These are phyloP conservation scores for Calonectria crousiana DNA, from an alignment of 2,329 filamentous ascomycete genomes.

Conservation along the genomic window DNA sequence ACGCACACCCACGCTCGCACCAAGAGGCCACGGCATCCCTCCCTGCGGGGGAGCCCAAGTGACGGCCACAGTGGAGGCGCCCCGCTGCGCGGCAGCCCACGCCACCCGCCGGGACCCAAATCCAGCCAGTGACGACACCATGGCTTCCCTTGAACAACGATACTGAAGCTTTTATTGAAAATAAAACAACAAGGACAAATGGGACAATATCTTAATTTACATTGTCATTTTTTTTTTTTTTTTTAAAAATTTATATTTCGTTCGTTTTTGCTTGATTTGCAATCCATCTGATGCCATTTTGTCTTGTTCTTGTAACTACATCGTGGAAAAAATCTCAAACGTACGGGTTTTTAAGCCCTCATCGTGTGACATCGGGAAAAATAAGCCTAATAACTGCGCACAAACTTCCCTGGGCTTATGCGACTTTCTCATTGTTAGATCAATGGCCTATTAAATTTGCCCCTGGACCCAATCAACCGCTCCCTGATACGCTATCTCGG, in stretches of 20 bases:
- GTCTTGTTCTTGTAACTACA: neutral
- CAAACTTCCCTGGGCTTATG: neutral
- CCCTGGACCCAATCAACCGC: neutral
- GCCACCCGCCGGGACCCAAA: neutral
- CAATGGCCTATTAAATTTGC: neutral
- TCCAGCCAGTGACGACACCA: neutral
- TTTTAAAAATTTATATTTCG: no score
- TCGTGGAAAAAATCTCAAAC: neutral
- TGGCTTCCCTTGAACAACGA: neutral
- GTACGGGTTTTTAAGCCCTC: neutral
- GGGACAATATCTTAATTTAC: no score
- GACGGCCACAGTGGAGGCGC: constrained; percentile 7
- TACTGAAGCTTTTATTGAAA: neutral
- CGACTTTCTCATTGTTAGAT: neutral
- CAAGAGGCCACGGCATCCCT: constrained; percentile 29
- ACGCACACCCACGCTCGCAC: neutral
- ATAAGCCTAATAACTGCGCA: neutral
- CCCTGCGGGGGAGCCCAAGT: constrained; percentile 13
- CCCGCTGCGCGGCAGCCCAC: neutral
- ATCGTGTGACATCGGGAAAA: neutral
- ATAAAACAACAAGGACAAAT: neutral
- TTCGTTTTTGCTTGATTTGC: neutral
- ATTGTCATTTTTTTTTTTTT: no score
- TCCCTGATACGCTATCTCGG: neutral
- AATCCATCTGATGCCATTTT: neutral